Conservation (phyloP, 495 filamentous ascomycete genomes). For the Penicillium samsonianum region DNA sequence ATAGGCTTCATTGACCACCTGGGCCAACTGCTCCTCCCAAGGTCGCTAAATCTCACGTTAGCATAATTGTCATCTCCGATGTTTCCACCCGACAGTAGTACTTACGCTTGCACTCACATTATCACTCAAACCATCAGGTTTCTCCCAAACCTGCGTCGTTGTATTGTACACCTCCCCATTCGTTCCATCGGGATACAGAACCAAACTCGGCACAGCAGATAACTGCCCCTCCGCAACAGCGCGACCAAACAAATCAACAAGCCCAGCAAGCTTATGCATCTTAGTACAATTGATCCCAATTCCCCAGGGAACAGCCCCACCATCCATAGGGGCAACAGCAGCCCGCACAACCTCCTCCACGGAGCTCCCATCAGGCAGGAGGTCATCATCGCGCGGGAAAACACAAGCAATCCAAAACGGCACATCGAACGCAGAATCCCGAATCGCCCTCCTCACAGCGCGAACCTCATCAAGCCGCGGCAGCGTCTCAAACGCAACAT, state of each 20-base stretch:
- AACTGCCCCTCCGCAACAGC: conserved; percentile 22
- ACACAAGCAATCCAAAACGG: conserved; percentile 64
- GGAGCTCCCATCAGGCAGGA: conserved; percentile 41
- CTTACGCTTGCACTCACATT: conserved; percentile 25
- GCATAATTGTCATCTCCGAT: conserved; percentile 2
- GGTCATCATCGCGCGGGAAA: conserved; percentile 55
- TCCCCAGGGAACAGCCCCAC: conserved; percentile 52
- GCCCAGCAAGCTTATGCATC: conserved; percentile 48
- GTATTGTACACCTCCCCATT: conserved; percentile 67
- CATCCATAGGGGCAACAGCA: conserved; percentile 24
- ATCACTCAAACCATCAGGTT: conserved; percentile 18
- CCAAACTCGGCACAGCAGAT: conserved; percentile 49
- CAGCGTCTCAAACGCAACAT: conserved; percentile 67
- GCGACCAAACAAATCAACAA: conserved; percentile 50
- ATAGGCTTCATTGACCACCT: conserved; percentile 38
- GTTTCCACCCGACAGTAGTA: not conserved
- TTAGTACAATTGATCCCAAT: conserved; percentile 70
- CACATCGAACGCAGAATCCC: conserved; percentile 25
- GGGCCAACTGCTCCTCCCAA: conserved; percentile 52
- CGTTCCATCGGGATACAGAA: conserved; percentile 70
- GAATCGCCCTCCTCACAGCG: conserved; percentile 54
- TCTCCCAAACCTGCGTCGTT: conserved; percentile 58
- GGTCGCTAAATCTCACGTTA: conserved; percentile 28
- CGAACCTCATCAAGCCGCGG: conserved; percentile 58
- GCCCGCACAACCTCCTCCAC: conserved; percentile 33